Percentiles rank a stretch among this genome's conserved stretches.
Conservation (phyloP, 192 early-diverging fungal species). For the Dissophora ornata region DNA sequence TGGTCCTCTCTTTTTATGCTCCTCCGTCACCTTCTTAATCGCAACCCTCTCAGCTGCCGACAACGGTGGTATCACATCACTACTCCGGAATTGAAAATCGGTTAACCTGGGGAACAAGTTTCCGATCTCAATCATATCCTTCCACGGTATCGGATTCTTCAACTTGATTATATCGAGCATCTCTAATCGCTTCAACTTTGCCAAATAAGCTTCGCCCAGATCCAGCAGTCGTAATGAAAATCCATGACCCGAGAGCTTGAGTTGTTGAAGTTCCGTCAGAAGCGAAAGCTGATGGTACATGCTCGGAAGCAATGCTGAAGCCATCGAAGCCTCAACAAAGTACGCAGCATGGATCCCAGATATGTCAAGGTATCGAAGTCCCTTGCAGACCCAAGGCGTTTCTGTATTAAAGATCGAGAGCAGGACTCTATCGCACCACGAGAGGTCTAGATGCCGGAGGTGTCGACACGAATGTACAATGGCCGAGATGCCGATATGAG, state of each 20-base stretch:
- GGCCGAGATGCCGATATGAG: slow-evolving; percentile 1
- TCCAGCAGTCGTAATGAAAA: slow-evolving; percentile 30
- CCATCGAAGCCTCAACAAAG: not conserved
- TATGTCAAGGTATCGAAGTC: slow-evolving; percentile 31
- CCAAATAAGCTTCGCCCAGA: slow-evolving; percentile 1
- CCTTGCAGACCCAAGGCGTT: slow-evolving; percentile 23
- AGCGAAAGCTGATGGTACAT: slow-evolving; percentile 37
- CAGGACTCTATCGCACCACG: slow-evolving; percentile 29
- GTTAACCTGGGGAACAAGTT: slow-evolving; percentile 36
- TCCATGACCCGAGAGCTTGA: slow-evolving; percentile 29
- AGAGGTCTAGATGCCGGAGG: slow-evolving; percentile 28
- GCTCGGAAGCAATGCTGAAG: slow-evolving; percentile 2
- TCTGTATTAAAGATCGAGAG: slow-evolving; percentile 24
- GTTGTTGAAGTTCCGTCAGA: slow-evolving; percentile 13
- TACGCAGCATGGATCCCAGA: slow-evolving; percentile 35
- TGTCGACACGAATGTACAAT: slow-evolving; percentile 19
- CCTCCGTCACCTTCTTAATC: not conserved
- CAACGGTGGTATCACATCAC: slow-evolving; percentile 33
- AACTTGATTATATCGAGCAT: slow-evolving; percentile 20
- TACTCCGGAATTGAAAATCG: slow-evolving; percentile 30
- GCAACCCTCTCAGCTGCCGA: not conserved
- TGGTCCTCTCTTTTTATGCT: not conserved
- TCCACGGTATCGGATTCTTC: slow-evolving; percentile 21
- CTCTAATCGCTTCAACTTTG: slow-evolving; percentile 11
- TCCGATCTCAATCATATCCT: slow-evolving; percentile 30